Base-by-base conservation (phyloP, 148 eudicot species). In the Spergularia bocconei region DNA sequence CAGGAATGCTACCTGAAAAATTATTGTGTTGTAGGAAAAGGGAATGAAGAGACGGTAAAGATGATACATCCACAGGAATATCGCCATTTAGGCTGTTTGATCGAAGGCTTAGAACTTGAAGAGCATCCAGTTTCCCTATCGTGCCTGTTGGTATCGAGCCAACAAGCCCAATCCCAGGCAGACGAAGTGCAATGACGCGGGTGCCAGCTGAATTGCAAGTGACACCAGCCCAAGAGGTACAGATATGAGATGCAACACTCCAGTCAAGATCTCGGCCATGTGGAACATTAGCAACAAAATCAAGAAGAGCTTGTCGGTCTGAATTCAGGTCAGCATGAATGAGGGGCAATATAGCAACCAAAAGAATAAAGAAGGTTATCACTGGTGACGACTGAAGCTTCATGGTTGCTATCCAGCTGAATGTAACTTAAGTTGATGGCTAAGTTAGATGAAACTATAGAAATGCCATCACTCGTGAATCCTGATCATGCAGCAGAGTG, bases 221-320 rank as follows among this genome's bases (percentile, higher is more conserved):
- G 73, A 95, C 78, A 66, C 99, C 99, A 33, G 80, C 81, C 99
- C 99, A 95, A 56, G 91, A 87, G 68, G 81, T 82, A 80, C 99
- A 95, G 10, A 90, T 72, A 11, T 86, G 73, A 39, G 72, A 33
- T 56, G 83, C 11, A 72, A 74, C 63, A 63, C 86, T 76, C 99
- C 99, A 95, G 83, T 89, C 86, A 54, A 95, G 87, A 70, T 79
- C 87, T 29, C 92, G 84, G 41, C 71, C 75, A 63, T 95, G 97
- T 36, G 91, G 90, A 51, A 92, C 91, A 52, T 83, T 67, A 25
- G 84, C 75, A 29, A 86, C 88, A 64, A 95, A 95, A 57, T 87
- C 81, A n/a, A 90, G 88, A 7, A 95, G 91, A 64, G 96, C 90
- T 70, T 83, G 82, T 15, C 78, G 77, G 76, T 95, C 99, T 16